phyloP scores from a whole-genome alignment of 2,329 filamentous ascomycete genomes.

The Stachybotrys chartarum region DNA sequence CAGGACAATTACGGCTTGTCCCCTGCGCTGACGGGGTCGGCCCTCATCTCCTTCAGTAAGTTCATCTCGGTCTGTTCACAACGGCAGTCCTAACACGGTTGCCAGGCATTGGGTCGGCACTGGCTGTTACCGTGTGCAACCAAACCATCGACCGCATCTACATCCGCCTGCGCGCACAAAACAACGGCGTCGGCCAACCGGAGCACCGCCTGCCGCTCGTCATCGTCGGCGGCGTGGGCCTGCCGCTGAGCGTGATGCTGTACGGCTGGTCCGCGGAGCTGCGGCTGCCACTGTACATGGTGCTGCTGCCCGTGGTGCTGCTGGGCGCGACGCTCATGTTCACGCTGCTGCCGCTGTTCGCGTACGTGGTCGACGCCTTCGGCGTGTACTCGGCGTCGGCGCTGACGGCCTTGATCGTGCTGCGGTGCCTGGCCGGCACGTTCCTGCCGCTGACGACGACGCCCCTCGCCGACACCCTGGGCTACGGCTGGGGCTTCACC shows the following conservation, averaged over 20 bases:
- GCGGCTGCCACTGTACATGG: constrained; percentile 29
- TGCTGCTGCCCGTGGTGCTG: constrained; percentile 36
- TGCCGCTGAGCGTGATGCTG: constrained; percentile 35
- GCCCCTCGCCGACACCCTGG: constrained; percentile 38
- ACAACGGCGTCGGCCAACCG: constrained; percentile 35
- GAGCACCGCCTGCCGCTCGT: constrained; percentile 48
- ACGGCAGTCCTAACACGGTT: neutral
- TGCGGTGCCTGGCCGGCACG: constrained; percentile 47
- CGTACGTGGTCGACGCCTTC: constrained; percentile 51
- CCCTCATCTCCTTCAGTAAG: constrained; percentile 32
- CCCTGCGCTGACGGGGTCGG: constrained; percentile 42
- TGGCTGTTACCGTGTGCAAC: constrained; percentile 44
- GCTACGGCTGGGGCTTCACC: constrained; percentile 45
- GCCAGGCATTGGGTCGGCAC: constrained; percentile 38
- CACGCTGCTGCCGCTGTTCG: constrained; percentile 40
- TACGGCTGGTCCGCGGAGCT: constrained; percentile 47
- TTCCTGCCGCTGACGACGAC: constrained; percentile 46
- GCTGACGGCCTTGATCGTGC: constrained; percentile 49
- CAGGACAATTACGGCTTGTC: constrained; percentile 39
- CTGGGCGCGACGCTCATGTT: constrained; percentile 39
- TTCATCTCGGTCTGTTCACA: neutral
- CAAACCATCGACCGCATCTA: constrained; percentile 45
- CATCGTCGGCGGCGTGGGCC: constrained; percentile 35
- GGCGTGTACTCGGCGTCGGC: constrained; percentile 49
- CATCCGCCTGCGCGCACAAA: constrained; percentile 32